Evolutionary conservation across 257 asterid genomes (phyloP).

Genomic region (Solanum lycopersicoides): DNA sequence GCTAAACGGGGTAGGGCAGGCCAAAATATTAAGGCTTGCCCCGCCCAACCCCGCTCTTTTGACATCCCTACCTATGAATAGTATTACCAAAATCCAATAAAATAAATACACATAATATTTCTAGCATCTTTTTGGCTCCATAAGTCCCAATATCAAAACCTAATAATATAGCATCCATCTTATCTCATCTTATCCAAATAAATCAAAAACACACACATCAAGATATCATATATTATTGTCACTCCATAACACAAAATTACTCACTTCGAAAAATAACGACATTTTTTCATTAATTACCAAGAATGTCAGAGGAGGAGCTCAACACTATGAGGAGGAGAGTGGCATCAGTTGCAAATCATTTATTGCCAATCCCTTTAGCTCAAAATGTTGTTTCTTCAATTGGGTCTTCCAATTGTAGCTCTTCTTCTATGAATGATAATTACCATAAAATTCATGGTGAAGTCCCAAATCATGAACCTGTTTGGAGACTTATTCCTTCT

Average conservation of each 20-base stretch:
- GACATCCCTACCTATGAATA: too few species aligned
- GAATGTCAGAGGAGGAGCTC: conserved; percentile 28
- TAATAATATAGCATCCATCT: background rate
- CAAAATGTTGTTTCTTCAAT: conserved; percentile 3
- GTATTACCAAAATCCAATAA: background rate
- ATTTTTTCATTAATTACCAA: background rate
- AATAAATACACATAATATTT: background rate
- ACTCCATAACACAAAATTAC: background rate
- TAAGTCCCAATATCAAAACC: background rate
- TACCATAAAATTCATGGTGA: conserved; percentile 74
- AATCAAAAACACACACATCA: background rate
- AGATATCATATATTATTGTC: background rate
- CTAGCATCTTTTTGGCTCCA: background rate
- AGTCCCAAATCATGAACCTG: conserved; percentile 52
- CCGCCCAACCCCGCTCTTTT: too few species aligned
- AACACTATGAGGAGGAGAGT: conserved; percentile 42
- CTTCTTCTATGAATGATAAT: conserved; percentile 44
- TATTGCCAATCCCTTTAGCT: conserved; percentile 27
- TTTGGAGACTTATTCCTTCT: conserved; percentile 41
- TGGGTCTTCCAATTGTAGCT: conserved; percentile 39
- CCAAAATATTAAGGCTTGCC: too few species aligned
- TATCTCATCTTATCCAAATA: conserved; percentile 3
- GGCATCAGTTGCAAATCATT: conserved; percentile 50
- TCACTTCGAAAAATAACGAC: background rate
- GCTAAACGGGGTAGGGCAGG: too few species aligned